Conservation (phyloP, 441 rosid genomes). For the Manihot esculenta region DNA sequence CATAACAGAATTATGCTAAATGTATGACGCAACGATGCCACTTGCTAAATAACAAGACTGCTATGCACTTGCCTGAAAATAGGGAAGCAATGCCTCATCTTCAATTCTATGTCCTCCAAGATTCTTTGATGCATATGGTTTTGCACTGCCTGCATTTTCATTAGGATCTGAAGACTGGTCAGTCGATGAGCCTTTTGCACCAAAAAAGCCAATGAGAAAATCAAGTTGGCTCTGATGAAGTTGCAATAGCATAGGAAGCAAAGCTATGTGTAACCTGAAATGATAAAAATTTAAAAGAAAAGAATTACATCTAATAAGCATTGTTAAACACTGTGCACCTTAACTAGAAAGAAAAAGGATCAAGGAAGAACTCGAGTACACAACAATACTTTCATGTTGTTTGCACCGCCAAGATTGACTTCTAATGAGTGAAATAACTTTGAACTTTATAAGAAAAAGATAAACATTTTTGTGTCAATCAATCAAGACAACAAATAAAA, state of each 20-base stretch:
- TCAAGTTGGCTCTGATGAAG: constrained; percentile 98
- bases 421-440: constrained; percentile 2
- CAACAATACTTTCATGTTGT: neutral
- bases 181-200: constrained; percentile 43
- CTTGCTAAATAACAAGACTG: too few relatives aligned
- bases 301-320: constrained; percentile 17
- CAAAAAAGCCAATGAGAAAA: constrained; percentile 82
- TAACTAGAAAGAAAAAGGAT: neutral
- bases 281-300: constrained; percentile 22
- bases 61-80: constrained; percentile 73
- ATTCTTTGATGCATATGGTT: constrained; percentile 28
- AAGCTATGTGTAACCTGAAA: constrained; percentile 71
- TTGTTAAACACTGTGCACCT: neutral
- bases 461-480: neutral
- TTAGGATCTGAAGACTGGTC: constrained; percentile 45
- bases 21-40: too few relatives aligned
- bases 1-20: constrained; percentile 8
- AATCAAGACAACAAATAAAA: neutral
- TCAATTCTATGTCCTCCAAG: constrained; percentile 48
- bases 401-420: neutral
- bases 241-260: constrained; percentile 85
- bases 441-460: neutral
- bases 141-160: constrained; percentile 42
- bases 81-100: constrained; percentile 96
- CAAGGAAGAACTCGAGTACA: neutral